phyloP scores from a whole-genome alignment of 805 yeast genomes.

The Candida rishiriensis region DNA sequence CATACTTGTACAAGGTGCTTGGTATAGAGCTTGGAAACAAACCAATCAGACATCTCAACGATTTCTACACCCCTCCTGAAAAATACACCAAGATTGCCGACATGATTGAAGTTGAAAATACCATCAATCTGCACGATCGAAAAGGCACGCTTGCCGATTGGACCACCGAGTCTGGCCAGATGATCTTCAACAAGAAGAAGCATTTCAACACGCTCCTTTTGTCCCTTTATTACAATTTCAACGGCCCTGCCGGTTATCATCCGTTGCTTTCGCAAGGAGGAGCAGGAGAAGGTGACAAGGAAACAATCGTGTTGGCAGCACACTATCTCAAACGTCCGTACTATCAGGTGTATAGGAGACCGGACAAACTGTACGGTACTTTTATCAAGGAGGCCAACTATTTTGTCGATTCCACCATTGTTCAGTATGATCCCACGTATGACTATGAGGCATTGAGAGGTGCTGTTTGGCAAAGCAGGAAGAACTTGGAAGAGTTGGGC shows the following conservation, averaged over 20 bases:
- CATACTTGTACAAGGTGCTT: slow-evolving; percentile 42
- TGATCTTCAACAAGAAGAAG: slow-evolving; percentile 50
- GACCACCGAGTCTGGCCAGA: slow-evolving; percentile 67
- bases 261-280: slow-evolving; percentile 58
- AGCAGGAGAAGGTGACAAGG: slow-evolving; percentile 79
- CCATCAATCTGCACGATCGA: slow-evolving; percentile 49
- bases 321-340: slow-evolving; percentile 39
- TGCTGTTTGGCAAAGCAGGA: slow-evolving; percentile 5
- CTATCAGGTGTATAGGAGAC: slow-evolving; percentile 43
- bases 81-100: slow-evolving; percentile 5
- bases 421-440: slow-evolving; percentile 27
- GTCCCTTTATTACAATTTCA: slow-evolving; percentile 61
- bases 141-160: slow-evolving; percentile 61
- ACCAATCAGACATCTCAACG: slow-evolving; percentile 17
- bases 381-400: slow-evolving; percentile 18
- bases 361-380: slow-evolving; percentile 24
- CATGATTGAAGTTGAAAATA: slow-evolving; percentile 22
- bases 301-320: slow-evolving; percentile 67
- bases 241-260: slow-evolving; percentile 58
- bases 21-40: slow-evolving; percentile 30
- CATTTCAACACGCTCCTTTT: slow-evolving; percentile 58
- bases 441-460: slow-evolving; percentile 19
- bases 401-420: slow-evolving; percentile 25
- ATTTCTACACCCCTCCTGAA: slow-evolving; percentile 18
- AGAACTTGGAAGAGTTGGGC: slow-evolving; percentile 3